Evolutionary conservation across 2,329 filamentous ascomycete genomes (phyloP).

Genomic region (Cordyceps pruinosa): DNA sequence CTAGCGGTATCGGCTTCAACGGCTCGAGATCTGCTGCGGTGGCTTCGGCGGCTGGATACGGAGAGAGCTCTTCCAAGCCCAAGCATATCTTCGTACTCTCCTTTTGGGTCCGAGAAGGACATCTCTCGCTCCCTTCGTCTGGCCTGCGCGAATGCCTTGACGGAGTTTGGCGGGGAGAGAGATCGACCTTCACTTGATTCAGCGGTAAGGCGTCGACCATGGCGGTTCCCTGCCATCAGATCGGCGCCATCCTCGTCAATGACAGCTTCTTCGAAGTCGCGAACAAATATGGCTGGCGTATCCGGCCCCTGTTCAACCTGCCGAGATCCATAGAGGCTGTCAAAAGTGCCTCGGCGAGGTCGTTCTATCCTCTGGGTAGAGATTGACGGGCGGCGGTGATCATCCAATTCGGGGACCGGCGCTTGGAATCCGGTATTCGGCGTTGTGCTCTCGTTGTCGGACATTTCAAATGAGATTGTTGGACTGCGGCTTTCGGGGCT

Average conservation of each 20-base stretch:
- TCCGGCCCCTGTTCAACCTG: constrained; percentile 35
- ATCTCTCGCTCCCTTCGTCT: constrained; percentile 73
- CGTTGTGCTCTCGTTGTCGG: constrained; percentile 54
- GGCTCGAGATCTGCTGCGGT: constrained; percentile 50
- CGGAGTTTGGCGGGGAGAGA: constrained; percentile 86
- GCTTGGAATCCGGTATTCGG: constrained; percentile 61
- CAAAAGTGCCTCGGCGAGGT: constrained; percentile 64
- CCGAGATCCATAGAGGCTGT: constrained; percentile 56
- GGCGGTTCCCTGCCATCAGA: constrained; percentile 35
- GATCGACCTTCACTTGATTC: constrained; percentile 58
- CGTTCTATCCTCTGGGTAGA: constrained; percentile 55
- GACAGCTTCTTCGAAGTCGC: constrained; percentile 84
- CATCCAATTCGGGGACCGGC: constrained; percentile 75
- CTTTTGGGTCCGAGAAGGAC: constrained; percentile 44
- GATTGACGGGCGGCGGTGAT: constrained; percentile 66
- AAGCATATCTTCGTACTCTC: constrained; percentile 41
- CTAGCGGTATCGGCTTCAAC: constrained; percentile 57
- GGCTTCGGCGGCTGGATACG: constrained; percentile 55
- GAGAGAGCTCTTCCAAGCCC: constrained; percentile 70
- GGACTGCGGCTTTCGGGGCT: not conserved
- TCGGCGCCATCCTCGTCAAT: constrained; percentile 63
- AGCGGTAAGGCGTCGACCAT: constrained; percentile 49
- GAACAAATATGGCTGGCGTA: constrained; percentile 42
- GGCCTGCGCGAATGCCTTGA: constrained; percentile 92
- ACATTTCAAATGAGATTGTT: constrained; percentile 49